Evolutionary conservation across 1,284 basidiomycete species (phyloP), one percentile per base, ranked within the genome.

Genomic region (Marasmius fiardii): DNA sequence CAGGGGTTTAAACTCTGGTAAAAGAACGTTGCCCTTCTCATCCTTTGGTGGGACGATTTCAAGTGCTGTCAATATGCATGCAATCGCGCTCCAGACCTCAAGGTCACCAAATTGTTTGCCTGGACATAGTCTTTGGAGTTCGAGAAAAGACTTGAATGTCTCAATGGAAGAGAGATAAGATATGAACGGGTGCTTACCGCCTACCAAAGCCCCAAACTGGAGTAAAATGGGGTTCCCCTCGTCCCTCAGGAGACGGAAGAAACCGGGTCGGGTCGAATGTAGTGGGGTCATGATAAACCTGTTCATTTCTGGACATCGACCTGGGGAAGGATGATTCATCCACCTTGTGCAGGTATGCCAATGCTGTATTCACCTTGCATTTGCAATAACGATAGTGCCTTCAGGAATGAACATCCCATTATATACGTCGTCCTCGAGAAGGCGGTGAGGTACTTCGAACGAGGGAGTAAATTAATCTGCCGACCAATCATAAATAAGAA

Each of bases 371-470:
- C 18, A 33, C 47, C 33, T 18, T 16, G n/a, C 20, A 33, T 49
- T 49, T 11, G 47, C 23, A 33, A 49, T 33, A 2, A 49, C 47
- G 16, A 49, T 26, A 7, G 47, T 16, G 14, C 47, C 47, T 31
- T 31, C 33, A 26, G 47, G 47, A 26, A 49, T 49, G 26, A 49
- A 31, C 47, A 49, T 49, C 10, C 47, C 47, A n/a, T 49, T 18
- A 16, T 49, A 49, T 4, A 49, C 16, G 47, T 49, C 47, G 47
- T 49, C 47, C n/a, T 49, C 47, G n/a, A 31, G 24, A 14, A 20
- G 4, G n/a, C 26, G 8, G n/a, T 49, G 47, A 6, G 47, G 47
- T 49, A 49, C 28, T 16, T n/a, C n/a, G n/a, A 28, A 18, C 14
- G 14, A 4, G 16, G 28, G 14, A 11, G 4, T 16, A 33, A 49